Evolutionary conservation across 495 filamentous ascomycete species (phyloP), one percentile per base, ranked within the genome.

Genomic region (Aspergillus bridgeri): DNA sequence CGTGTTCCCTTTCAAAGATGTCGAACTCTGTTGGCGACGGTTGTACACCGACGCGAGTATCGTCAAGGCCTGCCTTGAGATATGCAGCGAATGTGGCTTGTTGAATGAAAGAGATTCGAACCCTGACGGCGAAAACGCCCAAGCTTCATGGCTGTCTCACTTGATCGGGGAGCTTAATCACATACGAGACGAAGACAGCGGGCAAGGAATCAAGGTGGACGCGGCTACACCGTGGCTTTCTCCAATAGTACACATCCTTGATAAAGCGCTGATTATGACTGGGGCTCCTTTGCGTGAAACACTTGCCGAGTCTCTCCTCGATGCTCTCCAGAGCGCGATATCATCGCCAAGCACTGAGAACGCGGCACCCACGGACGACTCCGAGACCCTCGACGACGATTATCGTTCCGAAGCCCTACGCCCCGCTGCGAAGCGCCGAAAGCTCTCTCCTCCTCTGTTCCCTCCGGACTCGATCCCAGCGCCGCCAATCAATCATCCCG

Each of bases 181-280:
- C 18, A 8, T 19, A 20, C 22, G 13, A 15, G 23, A 9, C 3
- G 18, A 49, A 38, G 42, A 46, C 20, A 50, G 49, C 27, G 29
- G 20, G 22, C 3, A 18, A 42, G n/a, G 20, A 46, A 20, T 51
- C 4, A 8, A 43, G 5, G 43, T 69, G 18, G 27, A 56, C 21
- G 23, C 64, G 2, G 43, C 65, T 11, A 60, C 70, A 1, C 56
- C 69, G 5, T 74, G 75, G 70, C 54, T 77, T 0, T 58, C 67
- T 24, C 60, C 71, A 3, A 76, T 86, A n/a, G 79, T 96, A 21
- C 73, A 79, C 51, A 70, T 77, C 3, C 79, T 96, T 0, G 94
- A 98, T 60, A 86, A 86, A 67, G 88, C 90, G 0, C 64, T 94
- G 48, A 93, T 96, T 48, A 85, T 96, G 68, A 81, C 90, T 21